Base-by-base conservation (phyloP, 768 basidiomycete species). In the Hygrocybe coccinea region DNA sequence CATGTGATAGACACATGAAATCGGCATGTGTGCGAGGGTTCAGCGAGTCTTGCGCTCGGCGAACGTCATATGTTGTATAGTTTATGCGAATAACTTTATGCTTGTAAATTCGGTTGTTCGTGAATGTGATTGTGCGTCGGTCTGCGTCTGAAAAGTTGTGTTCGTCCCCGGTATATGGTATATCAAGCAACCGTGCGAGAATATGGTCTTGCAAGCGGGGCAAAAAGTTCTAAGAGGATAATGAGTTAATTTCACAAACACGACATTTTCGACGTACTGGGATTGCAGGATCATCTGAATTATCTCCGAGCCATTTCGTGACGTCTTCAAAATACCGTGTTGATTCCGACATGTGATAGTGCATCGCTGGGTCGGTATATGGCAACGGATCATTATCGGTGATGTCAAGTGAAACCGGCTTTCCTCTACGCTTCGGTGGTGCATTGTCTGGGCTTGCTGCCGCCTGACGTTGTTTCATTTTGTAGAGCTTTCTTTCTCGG, bases 1-100 rank as follows among this genome's bases (percentile, higher is more conserved):
- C 65, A 0, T 65, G 47, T 34, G 24, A 25, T 8, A 49, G 29
- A 15, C 21, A 19, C 56, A 35, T 57, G 29, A 50, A 29, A 22
- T 36, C 25, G 21, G 35, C 29, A 36, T 22, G 46, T 19, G 43
- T 57, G 21, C 69, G 25, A 1, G 68, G 64, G 34, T 74, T 74
- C 33, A 78, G 56, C 0, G 63, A 55, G 47, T 79, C 76, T 57
- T 78, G 75, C 2, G 59, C 54, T 1, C 65, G 60, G 0, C 76
- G 55, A 74, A 76, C 59, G 75, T 75, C 39, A 25, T 49, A 49
- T 25, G 47, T 49, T 24, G 47, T 49, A 19, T 49, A 49, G 33
- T 49, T 49, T 10, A 78, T 43, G 0, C 65, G 65, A 0, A 77
- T 12, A 0, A 60, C 52, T 39, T 70, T 71, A 60, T 75, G 71